Conservation (phyloP, 2,329 filamentous ascomycete species). For the Fusarium phyllophilum region DNA sequence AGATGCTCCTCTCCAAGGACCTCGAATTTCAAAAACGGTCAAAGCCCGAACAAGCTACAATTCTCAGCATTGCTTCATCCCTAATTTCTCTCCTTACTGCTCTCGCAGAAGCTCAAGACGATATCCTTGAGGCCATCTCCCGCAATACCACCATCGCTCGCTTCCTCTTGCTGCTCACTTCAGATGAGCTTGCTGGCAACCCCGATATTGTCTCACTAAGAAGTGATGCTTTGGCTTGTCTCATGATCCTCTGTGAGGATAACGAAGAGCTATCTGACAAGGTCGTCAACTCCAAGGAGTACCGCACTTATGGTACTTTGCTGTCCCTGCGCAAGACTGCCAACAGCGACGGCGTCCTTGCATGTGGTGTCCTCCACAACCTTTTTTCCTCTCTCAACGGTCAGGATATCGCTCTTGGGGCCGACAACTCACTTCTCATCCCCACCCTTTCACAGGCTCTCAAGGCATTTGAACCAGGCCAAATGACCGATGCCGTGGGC, state of each 20-base stretch:
- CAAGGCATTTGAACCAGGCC: constrained; percentile 41
- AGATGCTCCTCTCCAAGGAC: constrained; percentile 55
- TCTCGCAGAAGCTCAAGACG: constrained; percentile 68
- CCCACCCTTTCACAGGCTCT: constrained; percentile 51
- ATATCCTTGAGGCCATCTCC: constrained; percentile 66
- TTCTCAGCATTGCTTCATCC: constrained; percentile 65
- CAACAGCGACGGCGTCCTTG: constrained; percentile 62
- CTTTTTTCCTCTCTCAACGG: constrained; percentile 60
- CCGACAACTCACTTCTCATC: constrained; percentile 50
- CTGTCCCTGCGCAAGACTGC: constrained; percentile 59
- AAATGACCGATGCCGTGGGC: constrained; percentile 47
- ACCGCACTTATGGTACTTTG: constrained; percentile 61
- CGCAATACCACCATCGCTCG: constrained; percentile 59
- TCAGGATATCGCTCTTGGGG: constrained; percentile 41
- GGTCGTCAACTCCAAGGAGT: constrained; percentile 61
- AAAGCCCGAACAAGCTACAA: constrained; percentile 63
- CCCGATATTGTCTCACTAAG: constrained; percentile 55
- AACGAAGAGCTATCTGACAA: constrained; percentile 63
- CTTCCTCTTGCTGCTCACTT: constrained; percentile 65
- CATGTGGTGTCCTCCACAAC: constrained; percentile 72
- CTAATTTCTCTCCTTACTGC: constrained; percentile 63
- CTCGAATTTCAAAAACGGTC: constrained; percentile 58
- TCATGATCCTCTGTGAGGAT: constrained; percentile 70
- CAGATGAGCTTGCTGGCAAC: constrained; percentile 54
- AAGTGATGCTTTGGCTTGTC: constrained; percentile 63